These are phyloP conservation scores for Dorcoceras hygrometricum DNA, from an alignment of 257 asterid genomes.

Conservation along the genomic window DNA sequence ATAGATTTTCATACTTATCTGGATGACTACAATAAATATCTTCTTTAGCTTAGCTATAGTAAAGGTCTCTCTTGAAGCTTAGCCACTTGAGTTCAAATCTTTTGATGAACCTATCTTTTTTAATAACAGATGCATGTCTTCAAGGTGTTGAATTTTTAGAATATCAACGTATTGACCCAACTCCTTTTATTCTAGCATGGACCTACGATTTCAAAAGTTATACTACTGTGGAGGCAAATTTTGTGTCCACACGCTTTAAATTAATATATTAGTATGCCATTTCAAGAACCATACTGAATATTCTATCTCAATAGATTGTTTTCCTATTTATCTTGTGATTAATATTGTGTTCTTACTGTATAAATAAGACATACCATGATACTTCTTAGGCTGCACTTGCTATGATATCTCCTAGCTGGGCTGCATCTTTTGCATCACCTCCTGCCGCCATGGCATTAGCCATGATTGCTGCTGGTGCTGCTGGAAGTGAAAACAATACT, in stretches of 20 bases:
- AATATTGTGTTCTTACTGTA: constrained; percentile 19
- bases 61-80: constrained; percentile 23
- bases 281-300: constrained; percentile 5
- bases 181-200: constrained; percentile 10
- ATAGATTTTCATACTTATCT: not conserved
- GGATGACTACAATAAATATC: constrained; percentile 1
- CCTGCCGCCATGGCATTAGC: constrained; percentile 99
- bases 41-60: constrained; percentile 20
- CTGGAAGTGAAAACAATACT: constrained; percentile 77
- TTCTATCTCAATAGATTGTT: constrained; percentile 2
- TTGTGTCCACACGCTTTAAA: constrained; percentile 7
- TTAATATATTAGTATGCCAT: not conserved
- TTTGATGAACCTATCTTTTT: constrained; percentile 1
- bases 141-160: constrained; percentile 4
- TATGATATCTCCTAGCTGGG: constrained; percentile 98
- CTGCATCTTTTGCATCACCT: constrained; percentile 98
- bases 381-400: constrained; percentile 84
- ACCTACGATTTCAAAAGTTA: constrained; percentile 4
- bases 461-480: constrained; percentile 99
- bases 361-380: constrained; percentile 28
- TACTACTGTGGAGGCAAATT: not conserved
- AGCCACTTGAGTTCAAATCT: constrained; percentile 16
- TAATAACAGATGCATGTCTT: not conserved
- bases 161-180: not conserved
- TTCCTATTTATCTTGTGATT: constrained; percentile 9